phyloP scores from a whole-genome alignment of 2,329 filamentous ascomycete species.

The Ascochyta clinopodiicola region DNA sequence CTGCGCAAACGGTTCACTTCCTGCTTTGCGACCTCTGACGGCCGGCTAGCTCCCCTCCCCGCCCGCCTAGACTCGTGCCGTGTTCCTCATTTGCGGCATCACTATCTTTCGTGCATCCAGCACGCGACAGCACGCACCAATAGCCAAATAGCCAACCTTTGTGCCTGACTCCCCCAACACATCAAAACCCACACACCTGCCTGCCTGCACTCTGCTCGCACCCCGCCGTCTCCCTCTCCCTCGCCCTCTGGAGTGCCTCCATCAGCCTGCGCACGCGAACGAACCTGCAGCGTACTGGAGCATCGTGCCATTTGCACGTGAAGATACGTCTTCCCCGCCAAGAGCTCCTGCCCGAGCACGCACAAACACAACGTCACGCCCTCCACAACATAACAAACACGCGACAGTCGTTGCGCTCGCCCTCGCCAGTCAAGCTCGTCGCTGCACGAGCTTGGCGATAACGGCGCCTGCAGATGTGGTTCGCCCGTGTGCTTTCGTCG shows the following conservation, averaged over 20 bases:
- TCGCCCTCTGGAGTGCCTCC: conserved; percentile 1
- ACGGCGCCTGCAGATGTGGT: conserved; percentile 72
- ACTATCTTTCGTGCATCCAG: conserved; percentile 31
- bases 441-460: conserved; percentile 56
- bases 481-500: conserved; percentile 80
- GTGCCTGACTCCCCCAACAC: conserved; percentile 36
- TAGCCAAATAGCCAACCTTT: conserved; percentile 30
- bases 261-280: conserved; percentile 3
- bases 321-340: conserved; percentile 42
- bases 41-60: conserved; percentile 9
- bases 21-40: background rate
- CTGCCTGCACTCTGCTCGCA: conserved; percentile 18
- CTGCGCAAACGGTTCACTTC: conserved; percentile 4
- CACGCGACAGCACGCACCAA: conserved; percentile 47
- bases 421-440: conserved; percentile 49
- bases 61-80: conserved; percentile 15
- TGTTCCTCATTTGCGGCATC: conserved; percentile 9
- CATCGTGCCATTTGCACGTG: conserved; percentile 39
- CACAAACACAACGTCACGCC: conserved; percentile 22
- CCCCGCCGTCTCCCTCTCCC: background rate
- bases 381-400: conserved; percentile 18
- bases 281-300: conserved; percentile 13
- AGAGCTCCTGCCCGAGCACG: conserved; percentile 19
- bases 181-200: conserved; percentile 6
- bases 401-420: conserved; percentile 31